Evolutionary conservation across 2,329 filamentous ascomycete genomes (phyloP).

Genomic region (Rachicladosporium sp.): DNA sequence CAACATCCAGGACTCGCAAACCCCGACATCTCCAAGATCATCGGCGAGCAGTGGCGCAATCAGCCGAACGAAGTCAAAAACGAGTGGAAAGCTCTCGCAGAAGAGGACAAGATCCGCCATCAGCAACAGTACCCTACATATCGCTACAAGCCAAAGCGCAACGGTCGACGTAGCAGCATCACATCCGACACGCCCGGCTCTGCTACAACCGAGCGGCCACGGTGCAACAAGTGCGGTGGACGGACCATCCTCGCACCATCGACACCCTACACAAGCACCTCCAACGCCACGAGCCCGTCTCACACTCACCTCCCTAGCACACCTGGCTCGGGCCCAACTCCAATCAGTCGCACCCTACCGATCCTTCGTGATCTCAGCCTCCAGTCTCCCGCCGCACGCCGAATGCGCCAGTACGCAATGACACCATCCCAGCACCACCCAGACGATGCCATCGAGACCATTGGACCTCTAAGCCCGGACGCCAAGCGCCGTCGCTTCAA

Average conservation of each 20-base stretch:
- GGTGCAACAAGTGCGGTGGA: conserved; percentile 62
- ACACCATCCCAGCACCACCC: conserved; percentile 16
- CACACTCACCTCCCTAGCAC: conserved; percentile 16
- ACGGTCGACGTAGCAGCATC: conserved; percentile 32
- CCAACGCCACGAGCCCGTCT: conserved; percentile 15
- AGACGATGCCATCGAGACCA: conserved; percentile 21
- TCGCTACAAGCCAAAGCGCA: conserved; percentile 70
- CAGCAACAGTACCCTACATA: conserved; percentile 86
- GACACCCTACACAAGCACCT: conserved; percentile 36
- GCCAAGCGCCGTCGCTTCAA: conserved; percentile 52
- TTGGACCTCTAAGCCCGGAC: conserved; percentile 40
- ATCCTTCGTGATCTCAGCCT: conserved; percentile 23
- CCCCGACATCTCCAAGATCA: conserved; percentile 94
- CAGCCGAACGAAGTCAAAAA: conserved; percentile 63
- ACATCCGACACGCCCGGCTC: conserved; percentile 17
- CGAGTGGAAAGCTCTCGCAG: conserved; percentile 79
- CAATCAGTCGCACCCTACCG: conserved; percentile 24
- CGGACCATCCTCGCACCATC: conserved; percentile 51
- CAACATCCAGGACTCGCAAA: conserved; percentile 84
- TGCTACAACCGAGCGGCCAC: conserved; percentile 27
- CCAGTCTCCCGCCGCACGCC: conserved; percentile 21
- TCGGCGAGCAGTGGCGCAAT: conserved; percentile 81
- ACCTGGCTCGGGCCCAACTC: conserved; percentile 19
- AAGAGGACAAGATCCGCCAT: conserved; percentile 86
- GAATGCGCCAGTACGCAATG: conserved; percentile 14